Base-by-base conservation (phyloP, 768 basidiomycete species). In the Boletus insuetus region DNA sequence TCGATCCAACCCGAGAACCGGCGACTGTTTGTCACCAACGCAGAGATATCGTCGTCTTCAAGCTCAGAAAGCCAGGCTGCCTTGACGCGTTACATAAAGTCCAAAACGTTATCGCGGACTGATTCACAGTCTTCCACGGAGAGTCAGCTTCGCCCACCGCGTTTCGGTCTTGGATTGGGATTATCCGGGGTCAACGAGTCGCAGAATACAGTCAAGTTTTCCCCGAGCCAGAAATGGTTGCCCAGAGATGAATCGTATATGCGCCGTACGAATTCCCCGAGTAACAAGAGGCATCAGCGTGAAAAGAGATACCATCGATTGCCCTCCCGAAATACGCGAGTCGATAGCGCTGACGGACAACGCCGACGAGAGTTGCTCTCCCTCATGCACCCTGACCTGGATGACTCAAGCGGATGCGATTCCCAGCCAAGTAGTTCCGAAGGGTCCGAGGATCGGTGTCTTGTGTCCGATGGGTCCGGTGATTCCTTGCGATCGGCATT, bases 11-110 rank as follows among this genome's bases (percentile, higher is more conserved):
- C 20, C n/a, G 66, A 67, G 22, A 70, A 68, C 47, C 73, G 79
- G 6, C 78, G 73, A 40, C 65, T 81, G 17, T 75, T 75, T 12
- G 76, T 81, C 24, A 71, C 77, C 8, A 80, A 80, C 53, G 74
- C 75, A 1, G 74, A 75, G 41, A 71, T 76, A 12, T 62, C 74
- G n/a, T 53, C 45, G 9, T 76, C 79, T 10, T 73, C 70, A 19
- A 71, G 77, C 45, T 77, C 77, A 4, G 79, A 76, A 26, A 72
- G 73, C 44, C 77, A 77, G 16, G 56, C 47, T 5, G 48, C 51
- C 7, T 42, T 56, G 38, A 38, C 29, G 34, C 60, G 60, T 24
- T 56, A 43, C 54, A 16, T 52, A 10, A 71, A 62, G 43, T 41
- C 53, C 16, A 65, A 62, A 16, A 14, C 45, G 5, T 49, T 61